These are phyloP conservation scores for Lactuca saligna DNA, from an alignment of 129 eudicot genomes.

Conservation along the genomic window DNA sequence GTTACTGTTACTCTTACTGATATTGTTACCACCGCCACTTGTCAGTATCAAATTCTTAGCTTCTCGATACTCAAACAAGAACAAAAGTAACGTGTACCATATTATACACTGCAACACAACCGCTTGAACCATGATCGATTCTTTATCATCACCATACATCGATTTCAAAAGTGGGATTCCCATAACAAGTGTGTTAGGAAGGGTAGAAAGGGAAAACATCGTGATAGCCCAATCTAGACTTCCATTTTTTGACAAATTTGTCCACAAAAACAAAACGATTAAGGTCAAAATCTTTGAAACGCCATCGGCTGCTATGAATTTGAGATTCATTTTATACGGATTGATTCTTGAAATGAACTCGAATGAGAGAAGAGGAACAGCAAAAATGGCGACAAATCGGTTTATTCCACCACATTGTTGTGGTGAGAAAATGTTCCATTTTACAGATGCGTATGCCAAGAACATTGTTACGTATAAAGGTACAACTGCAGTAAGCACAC, in stretches of 20 bases:
- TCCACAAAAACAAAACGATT: slow-evolving; percentile 46
- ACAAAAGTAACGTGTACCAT: slow-evolving; percentile 63
- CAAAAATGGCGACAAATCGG: slow-evolving; percentile 65
- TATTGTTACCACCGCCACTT: slow-evolving; percentile 16
- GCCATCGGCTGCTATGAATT: slow-evolving; percentile 66
- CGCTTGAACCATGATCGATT: slow-evolving; percentile 63
- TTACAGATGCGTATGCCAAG: slow-evolving; percentile 59
- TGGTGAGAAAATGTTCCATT: slow-evolving; percentile 57
- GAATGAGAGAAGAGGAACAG: slow-evolving; percentile 63
- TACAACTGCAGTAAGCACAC: slow-evolving; percentile 56
- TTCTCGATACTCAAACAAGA: slow-evolving; percentile 63
- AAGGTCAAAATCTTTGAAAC: slow-evolving; percentile 54
- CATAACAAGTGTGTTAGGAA: slow-evolving; percentile 74
- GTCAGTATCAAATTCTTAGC: slow-evolving; percentile 45
- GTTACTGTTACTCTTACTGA: not conserved
- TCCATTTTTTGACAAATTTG: slow-evolving; percentile 38
- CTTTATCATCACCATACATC: slow-evolving; percentile 66
- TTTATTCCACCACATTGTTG: slow-evolving; percentile 67
- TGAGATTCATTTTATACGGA: slow-evolving; percentile 62
- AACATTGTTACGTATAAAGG: slow-evolving; percentile 66
- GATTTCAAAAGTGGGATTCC: slow-evolving; percentile 64
- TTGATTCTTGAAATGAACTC: slow-evolving; percentile 67
- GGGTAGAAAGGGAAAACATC: slow-evolving; percentile 59
- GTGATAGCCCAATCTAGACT: slow-evolving; percentile 67
- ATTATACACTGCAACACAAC: slow-evolving; percentile 71